phyloP scores from a whole-genome alignment of 495 filamentous ascomycete genomes.

The Jackrogersella minutella region DNA sequence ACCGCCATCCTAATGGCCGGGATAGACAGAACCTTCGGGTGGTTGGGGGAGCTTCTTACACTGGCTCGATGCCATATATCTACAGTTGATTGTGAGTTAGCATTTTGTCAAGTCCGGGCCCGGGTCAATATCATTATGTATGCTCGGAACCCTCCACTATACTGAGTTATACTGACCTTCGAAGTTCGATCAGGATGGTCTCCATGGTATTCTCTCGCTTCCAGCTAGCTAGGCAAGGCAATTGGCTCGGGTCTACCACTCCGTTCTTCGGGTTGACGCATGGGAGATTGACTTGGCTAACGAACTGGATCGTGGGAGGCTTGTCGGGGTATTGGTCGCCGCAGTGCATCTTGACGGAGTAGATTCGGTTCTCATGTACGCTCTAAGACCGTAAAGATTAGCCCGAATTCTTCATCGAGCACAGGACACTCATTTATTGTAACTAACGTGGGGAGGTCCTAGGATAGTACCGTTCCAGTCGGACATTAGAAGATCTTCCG shows the following conservation, averaged over 20 bases:
- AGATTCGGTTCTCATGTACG: conserved; percentile 97
- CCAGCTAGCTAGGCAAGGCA: conserved; percentile 88
- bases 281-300: conserved; percentile 92
- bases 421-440: not conserved
- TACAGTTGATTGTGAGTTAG: conserved; percentile 49
- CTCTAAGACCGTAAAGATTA: conserved; percentile 63
- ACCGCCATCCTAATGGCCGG: conserved; percentile 30
- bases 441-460: conserved; percentile 90
- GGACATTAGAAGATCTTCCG: conserved; percentile 95
- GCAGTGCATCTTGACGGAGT: conserved; percentile 97
- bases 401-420: conserved; percentile 14
- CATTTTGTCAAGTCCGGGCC: not conserved
- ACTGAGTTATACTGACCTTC: conserved; percentile 61
- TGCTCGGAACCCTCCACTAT: not conserved
- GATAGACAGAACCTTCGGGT: conserved; percentile 82
- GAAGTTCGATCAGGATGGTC: conserved; percentile 86
- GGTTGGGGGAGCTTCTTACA: conserved; percentile 97
- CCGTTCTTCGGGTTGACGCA: conserved; percentile 84
- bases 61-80: conserved; percentile 92
- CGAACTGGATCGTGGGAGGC: conserved; percentile 88
- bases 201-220: conserved; percentile 91
- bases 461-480: conserved; percentile 99
- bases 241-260: conserved; percentile 81
- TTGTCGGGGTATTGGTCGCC: conserved; percentile 86
- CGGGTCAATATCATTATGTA: too few species aligned